These are phyloP conservation scores for Dillenia turbinata DNA, from an alignment of 164 flowering plant genomes.

Conservation along the genomic window DNA sequence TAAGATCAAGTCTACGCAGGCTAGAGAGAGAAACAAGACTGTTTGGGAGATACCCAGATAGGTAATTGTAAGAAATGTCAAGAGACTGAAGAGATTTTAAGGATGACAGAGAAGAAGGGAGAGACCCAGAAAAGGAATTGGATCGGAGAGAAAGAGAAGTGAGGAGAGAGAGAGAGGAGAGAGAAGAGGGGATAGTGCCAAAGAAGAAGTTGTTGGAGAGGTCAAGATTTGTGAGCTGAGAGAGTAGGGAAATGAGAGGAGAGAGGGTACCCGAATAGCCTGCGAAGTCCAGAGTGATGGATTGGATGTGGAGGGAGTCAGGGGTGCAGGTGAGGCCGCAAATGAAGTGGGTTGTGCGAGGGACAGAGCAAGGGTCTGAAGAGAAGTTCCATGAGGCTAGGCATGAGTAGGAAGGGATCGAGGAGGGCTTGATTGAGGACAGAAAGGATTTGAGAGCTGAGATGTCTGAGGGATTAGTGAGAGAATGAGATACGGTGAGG, in stretches of 20 bases:
- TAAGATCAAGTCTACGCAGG: constrained; percentile 57
- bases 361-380: constrained; percentile 57
- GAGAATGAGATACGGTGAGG: constrained; percentile 11
- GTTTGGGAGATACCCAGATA: constrained; percentile 53
- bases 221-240: constrained; percentile 46
- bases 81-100: constrained; percentile 42
- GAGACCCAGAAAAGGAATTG: constrained; percentile 60
- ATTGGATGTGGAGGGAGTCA: constrained; percentile 39
- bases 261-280: constrained; percentile 64
- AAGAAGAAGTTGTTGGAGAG: constrained; percentile 60
- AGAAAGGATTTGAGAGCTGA: constrained; percentile 52
- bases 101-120: constrained; percentile 40
- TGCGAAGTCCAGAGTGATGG: constrained; percentile 58
- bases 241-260: constrained; percentile 59
- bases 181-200: constrained; percentile 54
- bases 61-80: constrained; percentile 57
- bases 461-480: constrained; percentile 44
- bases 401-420: constrained; percentile 59
- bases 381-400: constrained; percentile 64
- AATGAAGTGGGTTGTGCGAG: constrained; percentile 52
- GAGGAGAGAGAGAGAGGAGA: constrained; percentile 53
- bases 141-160: constrained; percentile 40
- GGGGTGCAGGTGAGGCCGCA: constrained; percentile 59
- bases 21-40: constrained; percentile 21
- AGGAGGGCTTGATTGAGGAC: constrained; percentile 34